These are phyloP conservation scores for Hyaloscypha hepaticicola DNA, from an alignment of 495 filamentous ascomycete genomes.

Conservation along the genomic window DNA sequence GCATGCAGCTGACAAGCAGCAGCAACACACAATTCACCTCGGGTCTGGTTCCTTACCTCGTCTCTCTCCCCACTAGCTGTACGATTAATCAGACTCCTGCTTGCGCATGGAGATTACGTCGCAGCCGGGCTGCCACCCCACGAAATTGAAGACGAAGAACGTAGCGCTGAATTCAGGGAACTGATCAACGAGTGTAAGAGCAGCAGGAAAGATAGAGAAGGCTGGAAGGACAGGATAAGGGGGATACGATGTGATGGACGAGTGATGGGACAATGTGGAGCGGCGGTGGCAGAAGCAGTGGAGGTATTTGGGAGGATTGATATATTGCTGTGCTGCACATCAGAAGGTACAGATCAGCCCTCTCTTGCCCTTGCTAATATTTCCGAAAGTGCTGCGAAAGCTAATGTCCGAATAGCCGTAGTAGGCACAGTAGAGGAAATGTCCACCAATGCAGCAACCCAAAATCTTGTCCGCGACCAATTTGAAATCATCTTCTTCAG, in stretches of 20 bases:
- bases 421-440: conserved; percentile 93
- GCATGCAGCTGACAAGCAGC: conserved; percentile 2
- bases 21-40: conserved; percentile 54
- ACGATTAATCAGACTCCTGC: conserved; percentile 67
- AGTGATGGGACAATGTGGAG: conserved; percentile 64
- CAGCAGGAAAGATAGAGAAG: conserved; percentile 51
- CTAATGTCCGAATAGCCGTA: conserved; percentile 55
- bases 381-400: not conserved
- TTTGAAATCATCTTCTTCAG: conserved; percentile 95
- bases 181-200: conserved; percentile 59
- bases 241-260: conserved; percentile 56
- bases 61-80: conserved; percentile 76
- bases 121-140: conserved; percentile 71
- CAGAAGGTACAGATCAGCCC: conserved; percentile 60
- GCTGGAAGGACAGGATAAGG: conserved; percentile 57
- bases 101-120: conserved; percentile 83
- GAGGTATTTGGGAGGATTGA: conserved; percentile 83
- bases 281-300: conserved; percentile 82
- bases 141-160: conserved; percentile 61
- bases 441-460: conserved; percentile 65
- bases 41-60: conserved; percentile 87
- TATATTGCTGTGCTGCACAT: conserved; percentile 83
- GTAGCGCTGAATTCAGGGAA: conserved; percentile 54
- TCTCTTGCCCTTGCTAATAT: not conserved
- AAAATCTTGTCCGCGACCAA: conserved; percentile 80